Evolutionary conservation across 768 basidiomycete genomes (phyloP), one percentile per base, ranked within the genome.

Genomic region (Suillus cothurnatus): DNA sequence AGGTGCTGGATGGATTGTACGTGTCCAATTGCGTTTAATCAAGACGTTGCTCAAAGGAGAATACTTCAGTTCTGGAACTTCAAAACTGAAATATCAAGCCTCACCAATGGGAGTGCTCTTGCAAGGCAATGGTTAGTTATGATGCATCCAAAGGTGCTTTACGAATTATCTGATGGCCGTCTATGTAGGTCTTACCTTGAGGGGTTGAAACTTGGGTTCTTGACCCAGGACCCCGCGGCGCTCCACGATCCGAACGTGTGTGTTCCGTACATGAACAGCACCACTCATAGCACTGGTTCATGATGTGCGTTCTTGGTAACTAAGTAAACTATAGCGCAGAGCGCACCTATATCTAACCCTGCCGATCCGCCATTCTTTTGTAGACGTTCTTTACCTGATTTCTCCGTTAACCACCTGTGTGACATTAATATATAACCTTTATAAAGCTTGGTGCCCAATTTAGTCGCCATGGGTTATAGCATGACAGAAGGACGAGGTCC

Each of bases 151-250:
- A 36, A 5, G 63, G 19, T 60, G 39, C n/a, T 49, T 50, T 43
- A 39, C 50, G 34, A 9, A 47, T 26, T 47, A 26, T n/a, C n/a
- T 23, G 23, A 68, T 53, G 17, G 34, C 43, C 50, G 12, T n/a
- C 28, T 6, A 45, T 45, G 21, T 66, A 91, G 91, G 91, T 90
- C 90, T 1, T 93, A 93, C 71, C 72, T 86, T 34, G 85, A 90
- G 59, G 91, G 85, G 19, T 72, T 90, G 14, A 64, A 76, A n/a
- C 74, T 79, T 7, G 89, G 89, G 1, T 91, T 82, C 75, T 76
- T 93, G 32, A 91, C 89, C 0, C 64, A 79, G 64, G 86, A 91
- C 71, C 89, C 89, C 1, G 80, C 87, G 1, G 61, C 80, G 68
- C 70, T 84, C 36, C 68, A 86, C 65, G 79, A 91, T 71, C 80